Conservation (phyloP, 768 basidiomycete genomes). For the Mycena chlorophos region DNA sequence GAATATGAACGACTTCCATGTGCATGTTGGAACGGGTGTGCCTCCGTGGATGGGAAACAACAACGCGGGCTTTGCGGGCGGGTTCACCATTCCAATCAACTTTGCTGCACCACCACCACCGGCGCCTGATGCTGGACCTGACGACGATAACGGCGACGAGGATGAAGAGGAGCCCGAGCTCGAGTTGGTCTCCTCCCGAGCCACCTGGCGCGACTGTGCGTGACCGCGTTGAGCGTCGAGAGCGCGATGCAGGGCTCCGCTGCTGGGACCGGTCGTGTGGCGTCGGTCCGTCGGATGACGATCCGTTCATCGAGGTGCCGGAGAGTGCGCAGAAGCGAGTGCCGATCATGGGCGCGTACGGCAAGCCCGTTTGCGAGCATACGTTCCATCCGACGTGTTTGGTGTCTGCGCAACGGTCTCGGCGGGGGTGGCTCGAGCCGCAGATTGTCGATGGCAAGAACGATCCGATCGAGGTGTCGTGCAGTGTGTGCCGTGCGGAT, state of each 20-base stretch:
- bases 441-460: constrained; percentile 37
- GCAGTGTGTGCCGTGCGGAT: constrained; percentile 68
- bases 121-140: background rate
- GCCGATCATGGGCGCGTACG: constrained; percentile 29
- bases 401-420: constrained; percentile 64
- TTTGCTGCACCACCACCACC: constrained; percentile 10
- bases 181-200: constrained; percentile 59
- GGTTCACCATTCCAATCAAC: constrained; percentile 1
- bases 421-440: constrained; percentile 59
- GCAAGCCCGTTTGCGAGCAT: constrained; percentile 54
- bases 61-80: background rate
- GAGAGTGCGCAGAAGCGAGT: constrained; percentile 38
- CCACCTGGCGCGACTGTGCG: constrained; percentile 71
- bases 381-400: constrained; percentile 73
- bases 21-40: constrained; percentile 1
- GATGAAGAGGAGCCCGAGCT: constrained; percentile 8
- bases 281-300: constrained; percentile 73
- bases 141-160: background rate
- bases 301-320: constrained; percentile 45
- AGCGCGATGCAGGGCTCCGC: constrained; percentile 69
- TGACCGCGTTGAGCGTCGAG: constrained; percentile 69
- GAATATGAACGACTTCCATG: background rate
- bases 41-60: background rate
- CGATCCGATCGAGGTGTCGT: constrained; percentile 63
- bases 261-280: constrained; percentile 76